phyloP scores from a whole-genome alignment of 139 green algal species.

The Zygnema cylindricum region DNA sequence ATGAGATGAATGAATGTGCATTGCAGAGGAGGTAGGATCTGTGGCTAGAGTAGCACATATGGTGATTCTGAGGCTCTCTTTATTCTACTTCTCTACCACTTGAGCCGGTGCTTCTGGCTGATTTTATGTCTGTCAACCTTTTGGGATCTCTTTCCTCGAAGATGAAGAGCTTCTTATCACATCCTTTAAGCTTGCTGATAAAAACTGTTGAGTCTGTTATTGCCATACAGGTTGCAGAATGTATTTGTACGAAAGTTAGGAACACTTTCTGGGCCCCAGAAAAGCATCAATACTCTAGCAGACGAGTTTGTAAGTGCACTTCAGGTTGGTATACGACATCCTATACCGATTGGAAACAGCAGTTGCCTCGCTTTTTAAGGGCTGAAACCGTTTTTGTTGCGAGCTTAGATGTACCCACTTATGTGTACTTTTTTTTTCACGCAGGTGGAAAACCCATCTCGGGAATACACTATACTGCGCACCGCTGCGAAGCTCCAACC shows the following conservation, averaged over 20 bases:
- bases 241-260: slow-evolving; percentile 29
- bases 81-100: too few relatives aligned
- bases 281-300: slow-evolving; percentile 30
- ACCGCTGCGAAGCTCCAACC: slow-evolving; percentile 22
- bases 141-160: too few relatives aligned
- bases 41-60: too few relatives aligned
- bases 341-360: background rate
- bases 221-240: slow-evolving; percentile 43
- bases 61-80: too few relatives aligned
- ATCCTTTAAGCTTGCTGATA: too few relatives aligned
- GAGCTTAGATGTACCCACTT: background rate
- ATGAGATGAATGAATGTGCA: too few relatives aligned
- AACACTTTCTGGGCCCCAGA: background rate
- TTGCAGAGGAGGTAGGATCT: too few relatives aligned
- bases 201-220: too few relatives aligned
- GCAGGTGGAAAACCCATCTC: slow-evolving; percentile 35
- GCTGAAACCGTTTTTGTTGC: background rate
- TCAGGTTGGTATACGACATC: slow-evolving; percentile 18
- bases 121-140: too few relatives aligned
- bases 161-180: too few relatives aligned
- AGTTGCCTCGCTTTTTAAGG: background rate
- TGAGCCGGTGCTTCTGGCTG: too few relatives aligned
- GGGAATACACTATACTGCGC: slow-evolving; percentile 24
- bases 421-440: background rate
- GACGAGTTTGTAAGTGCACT: slow-evolving; percentile 33